Evolutionary conservation across 2,329 filamentous ascomycete genomes (phyloP).

Genomic region (Didymella arachidicola): DNA sequence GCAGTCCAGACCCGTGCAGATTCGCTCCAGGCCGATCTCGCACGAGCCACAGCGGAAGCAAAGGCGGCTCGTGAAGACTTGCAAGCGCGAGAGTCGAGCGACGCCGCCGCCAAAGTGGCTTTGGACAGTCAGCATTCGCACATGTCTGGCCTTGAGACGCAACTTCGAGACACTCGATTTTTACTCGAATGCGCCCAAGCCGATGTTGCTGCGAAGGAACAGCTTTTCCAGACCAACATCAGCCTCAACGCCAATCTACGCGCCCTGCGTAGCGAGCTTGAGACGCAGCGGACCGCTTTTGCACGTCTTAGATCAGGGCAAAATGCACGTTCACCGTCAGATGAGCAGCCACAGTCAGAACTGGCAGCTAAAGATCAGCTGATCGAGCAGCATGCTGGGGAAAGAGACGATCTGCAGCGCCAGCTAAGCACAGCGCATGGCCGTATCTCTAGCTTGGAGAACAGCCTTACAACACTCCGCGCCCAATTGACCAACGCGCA

Average conservation of each 20-base stretch:
- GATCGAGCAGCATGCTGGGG: constrained; percentile 32
- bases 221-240: constrained; percentile 36
- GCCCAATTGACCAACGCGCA: constrained; percentile 45
- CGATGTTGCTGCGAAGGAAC: constrained; percentile 36
- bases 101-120: neutral
- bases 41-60: constrained; percentile 37
- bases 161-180: constrained; percentile 34
- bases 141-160: constrained; percentile 33
- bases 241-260: constrained; percentile 35
- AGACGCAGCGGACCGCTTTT: constrained; percentile 14
- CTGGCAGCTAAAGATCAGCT: constrained; percentile 37
- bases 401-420: constrained; percentile 38
- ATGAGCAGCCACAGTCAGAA: constrained; percentile 34
- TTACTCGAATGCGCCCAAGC: constrained; percentile 39
- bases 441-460: constrained; percentile 42
- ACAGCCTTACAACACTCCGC: constrained; percentile 38
- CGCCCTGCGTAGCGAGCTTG: constrained; percentile 30
- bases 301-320: constrained; percentile 16
- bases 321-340: neutral
- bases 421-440: constrained; percentile 38
- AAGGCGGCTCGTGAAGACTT: constrained; percentile 37
- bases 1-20: constrained; percentile 38
- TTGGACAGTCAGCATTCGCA: neutral
- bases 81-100: constrained; percentile 11
- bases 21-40: constrained; percentile 36